Evolutionary conservation across 805 yeast genomes (phyloP), one percentile per base, ranked within the genome.

Genomic region (Wickerhamomyces silvicola): DNA sequence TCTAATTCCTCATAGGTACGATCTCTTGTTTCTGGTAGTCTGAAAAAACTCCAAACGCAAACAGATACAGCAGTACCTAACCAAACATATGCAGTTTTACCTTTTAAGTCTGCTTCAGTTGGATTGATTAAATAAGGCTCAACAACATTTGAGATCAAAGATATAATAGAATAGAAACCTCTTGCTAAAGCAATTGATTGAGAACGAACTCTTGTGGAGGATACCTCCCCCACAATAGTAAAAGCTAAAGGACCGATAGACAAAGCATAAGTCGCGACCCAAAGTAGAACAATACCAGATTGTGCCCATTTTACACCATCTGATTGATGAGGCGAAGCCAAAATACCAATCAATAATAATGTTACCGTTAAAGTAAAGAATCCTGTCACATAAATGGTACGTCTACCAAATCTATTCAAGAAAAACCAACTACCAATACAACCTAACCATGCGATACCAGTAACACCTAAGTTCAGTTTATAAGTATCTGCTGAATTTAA

Each of bases 1-100:
- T 76, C 82, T 47, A 78, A 57, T 46, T 78, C 82, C 30, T 75
- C 78, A 47, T 61, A 75, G 0, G 81, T 72, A 51, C 78, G 64
- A 30, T 66, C 68, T 42, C 62, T 62, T 18, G 81, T 70, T 51
- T 78, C 84, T 8, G 84, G 83, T 30, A 75, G 57, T 31, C 70
- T 66, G 52, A 71, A 67, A 52, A 56, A 66, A 22, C 62, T 54
- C 73, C 75, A 72, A 23, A 57, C 39, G 6, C 63, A 18, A 10
- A 36, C 42, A 26, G 26, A 27, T 6, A 27, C 9, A 10, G 45
- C 43, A 14, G 45, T 36, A 15, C 39, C 45, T 7, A 42, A 33
- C 51, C 62, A 70, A 61, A 70, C 56, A 43, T 65, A 68, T 3
- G 66, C 74, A 21, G 72, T 64, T 44, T 69, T 69, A n/a, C 69